phyloP scores from a whole-genome alignment of 371 early-diverging fungal genomes.

The Mucor indicus region DNA sequence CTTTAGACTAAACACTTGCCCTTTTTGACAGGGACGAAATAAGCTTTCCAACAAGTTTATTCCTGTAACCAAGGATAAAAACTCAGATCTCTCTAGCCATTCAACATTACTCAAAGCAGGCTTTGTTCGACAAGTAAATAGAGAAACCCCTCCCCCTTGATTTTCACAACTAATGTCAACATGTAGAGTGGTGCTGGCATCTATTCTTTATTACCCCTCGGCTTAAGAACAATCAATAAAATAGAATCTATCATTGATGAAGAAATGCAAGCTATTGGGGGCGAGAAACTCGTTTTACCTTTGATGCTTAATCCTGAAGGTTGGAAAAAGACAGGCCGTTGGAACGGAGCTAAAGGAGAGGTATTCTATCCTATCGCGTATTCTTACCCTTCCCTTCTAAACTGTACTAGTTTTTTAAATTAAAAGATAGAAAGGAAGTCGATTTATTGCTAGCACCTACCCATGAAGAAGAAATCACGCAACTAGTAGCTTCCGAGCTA shows the following conservation, averaged over 20 bases:
- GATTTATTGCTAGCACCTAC: conserved; percentile 83
- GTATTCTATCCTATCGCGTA: no score
- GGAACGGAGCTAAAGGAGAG: conserved; percentile 71
- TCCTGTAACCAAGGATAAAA: conserved; percentile 21
- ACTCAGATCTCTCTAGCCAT: conserved; percentile 13
- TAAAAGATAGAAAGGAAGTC: conserved; percentile 75
- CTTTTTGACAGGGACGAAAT: conserved; percentile 38
- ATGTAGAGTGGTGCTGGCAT: conserved; percentile 74
- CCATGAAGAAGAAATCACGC: conserved; percentile 91
- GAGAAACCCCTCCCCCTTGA: no score
- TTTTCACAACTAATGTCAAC: neutral
- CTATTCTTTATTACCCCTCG: conserved; percentile 79
- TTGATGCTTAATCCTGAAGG: conserved; percentile 59
- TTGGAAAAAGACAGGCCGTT: conserved; percentile 82
- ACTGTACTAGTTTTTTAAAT: conserved; percentile 74
- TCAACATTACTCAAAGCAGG: conserved; percentile 32
- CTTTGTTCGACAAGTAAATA: conserved; percentile 57
- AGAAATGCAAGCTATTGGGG: conserved; percentile 73
- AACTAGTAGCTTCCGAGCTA: conserved; percentile 65
- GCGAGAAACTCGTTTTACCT: conserved; percentile 77
- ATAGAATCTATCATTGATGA: conserved; percentile 76
- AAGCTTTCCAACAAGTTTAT: conserved; percentile 43
- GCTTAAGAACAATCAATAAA: conserved; percentile 70
- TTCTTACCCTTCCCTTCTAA: no score
- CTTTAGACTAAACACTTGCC: no score